These are phyloP conservation scores for Penicillium canescens DNA, from an alignment of 495 filamentous ascomycete species.

Conservation along the genomic window DNA sequence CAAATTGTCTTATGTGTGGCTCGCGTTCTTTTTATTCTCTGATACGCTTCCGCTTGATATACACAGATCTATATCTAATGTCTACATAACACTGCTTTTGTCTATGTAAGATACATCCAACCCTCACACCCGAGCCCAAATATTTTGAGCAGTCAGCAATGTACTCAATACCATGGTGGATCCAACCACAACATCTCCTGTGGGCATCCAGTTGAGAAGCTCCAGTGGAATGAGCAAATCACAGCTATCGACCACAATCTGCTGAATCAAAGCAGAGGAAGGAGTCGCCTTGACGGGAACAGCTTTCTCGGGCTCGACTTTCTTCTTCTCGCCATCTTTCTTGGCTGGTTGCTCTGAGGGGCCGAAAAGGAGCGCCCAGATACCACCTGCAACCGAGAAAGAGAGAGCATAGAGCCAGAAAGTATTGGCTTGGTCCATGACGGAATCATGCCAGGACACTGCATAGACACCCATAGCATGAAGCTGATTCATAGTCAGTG, in stretches of 20 bases:
- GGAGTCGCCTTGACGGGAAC: neutral
- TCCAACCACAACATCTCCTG: conserved; percentile 45
- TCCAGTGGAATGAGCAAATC: conserved; percentile 58
- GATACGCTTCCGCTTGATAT: too few species aligned
- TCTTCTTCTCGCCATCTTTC: conserved; percentile 11
- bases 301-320: conserved; percentile 10
- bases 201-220: conserved; percentile 55
- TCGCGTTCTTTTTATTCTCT: too few species aligned
- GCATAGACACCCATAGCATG: conserved; percentile 46
- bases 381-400: conserved; percentile 29
- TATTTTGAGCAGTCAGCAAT: conserved; percentile 52
- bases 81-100: conserved; percentile 26
- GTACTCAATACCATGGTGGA: conserved; percentile 59
- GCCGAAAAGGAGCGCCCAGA: conserved; percentile 25
- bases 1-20: neutral
- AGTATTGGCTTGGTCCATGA: conserved; percentile 56
- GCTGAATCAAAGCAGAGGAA: conserved; percentile 22
- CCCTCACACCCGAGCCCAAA: conserved; percentile 46
- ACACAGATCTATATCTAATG: neutral
- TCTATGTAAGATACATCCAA: neutral
- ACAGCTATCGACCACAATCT: conserved; percentile 52
- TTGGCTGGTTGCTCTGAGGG: neutral
- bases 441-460: conserved; percentile 27
- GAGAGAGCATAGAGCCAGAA: conserved; percentile 64
- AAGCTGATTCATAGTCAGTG: conserved; percentile 33